phyloP scores from a whole-genome alignment of 73 alveolate species.

The Tetrahymena borealis region DNA sequence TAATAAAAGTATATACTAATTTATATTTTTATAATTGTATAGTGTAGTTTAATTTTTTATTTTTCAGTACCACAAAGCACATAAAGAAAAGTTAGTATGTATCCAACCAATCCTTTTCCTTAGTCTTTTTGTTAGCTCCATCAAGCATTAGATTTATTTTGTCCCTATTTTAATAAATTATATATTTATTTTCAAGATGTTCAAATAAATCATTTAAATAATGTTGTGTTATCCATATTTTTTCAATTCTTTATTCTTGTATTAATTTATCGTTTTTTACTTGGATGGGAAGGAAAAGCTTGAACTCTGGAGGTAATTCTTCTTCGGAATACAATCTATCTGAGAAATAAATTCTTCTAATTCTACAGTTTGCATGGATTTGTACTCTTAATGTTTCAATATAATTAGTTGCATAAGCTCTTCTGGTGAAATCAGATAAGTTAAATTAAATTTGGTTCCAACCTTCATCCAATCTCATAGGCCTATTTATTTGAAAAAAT shows the following conservation, averaged over 20 bases:
- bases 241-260: too few relatives aligned
- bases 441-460: slow-evolving; percentile 82
- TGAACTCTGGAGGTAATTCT: slow-evolving; percentile 77
- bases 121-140: not conserved
- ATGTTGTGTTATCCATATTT: too few relatives aligned
- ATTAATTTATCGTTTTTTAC: not conserved
- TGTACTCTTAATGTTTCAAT: slow-evolving; percentile 75
- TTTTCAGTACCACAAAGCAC: too few relatives aligned
- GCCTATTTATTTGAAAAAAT: too few relatives aligned
- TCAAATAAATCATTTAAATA: too few relatives aligned
- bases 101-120: not conserved
- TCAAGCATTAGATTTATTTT: not conserved
- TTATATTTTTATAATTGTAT: not conserved
- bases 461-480: slow-evolving; percentile 82
- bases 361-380: slow-evolving; percentile 75
- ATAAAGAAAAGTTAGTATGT: too few relatives aligned
- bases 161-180: too few relatives aligned
- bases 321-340: slow-evolving; percentile 64
- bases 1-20: not conserved
- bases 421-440: slow-evolving; percentile 79
- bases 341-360: slow-evolving; percentile 76
- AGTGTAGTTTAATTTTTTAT: not conserved
- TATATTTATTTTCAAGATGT: too few relatives aligned
- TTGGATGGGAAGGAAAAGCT: slow-evolving; percentile 60
- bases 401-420: slow-evolving; percentile 76